Evolutionary conservation across 129 eudicot genomes (phyloP).

Genomic region (Smallanthus sonchifolius): DNA sequence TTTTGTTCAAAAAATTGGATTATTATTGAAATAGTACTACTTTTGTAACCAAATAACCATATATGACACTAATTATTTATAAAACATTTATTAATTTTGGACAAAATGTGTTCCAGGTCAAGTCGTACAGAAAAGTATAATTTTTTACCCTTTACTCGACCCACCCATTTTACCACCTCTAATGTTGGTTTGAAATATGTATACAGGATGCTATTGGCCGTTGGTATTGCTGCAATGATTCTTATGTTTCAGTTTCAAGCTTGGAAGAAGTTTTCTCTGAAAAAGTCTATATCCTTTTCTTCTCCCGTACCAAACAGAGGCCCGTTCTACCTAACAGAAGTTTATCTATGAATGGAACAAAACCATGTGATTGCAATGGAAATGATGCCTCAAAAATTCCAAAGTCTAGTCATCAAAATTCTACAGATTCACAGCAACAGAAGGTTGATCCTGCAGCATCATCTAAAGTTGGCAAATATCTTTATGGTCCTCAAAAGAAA

Average conservation of each 20-base stretch:
- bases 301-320: slow-evolving; percentile 80
- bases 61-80: neutral
- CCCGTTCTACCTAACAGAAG: slow-evolving; percentile 39
- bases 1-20: neutral
- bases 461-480: slow-evolving; percentile 35
- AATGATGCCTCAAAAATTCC: slow-evolving; percentile 31
- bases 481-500: slow-evolving; percentile 31
- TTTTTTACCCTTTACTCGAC: neutral
- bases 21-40: neutral
- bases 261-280: slow-evolving; percentile 87
- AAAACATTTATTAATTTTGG: neutral
- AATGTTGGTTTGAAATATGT: slow-evolving; percentile 8
- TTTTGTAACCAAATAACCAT: neutral
- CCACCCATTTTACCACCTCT: neutral
- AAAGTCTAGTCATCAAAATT: slow-evolving; percentile 29
- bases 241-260: slow-evolving; percentile 63
- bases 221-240: slow-evolving; percentile 99
- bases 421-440: slow-evolving; percentile 28
- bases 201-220: slow-evolving; percentile 80
- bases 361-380: slow-evolving; percentile 47
- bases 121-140: neutral
- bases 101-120: neutral
- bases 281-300: slow-evolving; percentile 90
- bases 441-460: slow-evolving; percentile 29
- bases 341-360: slow-evolving; percentile 49